These are phyloP conservation scores for Paecilomyces dactylethromorphus DNA, from an alignment of 2,329 filamentous ascomycete species.

Conservation along the genomic window DNA sequence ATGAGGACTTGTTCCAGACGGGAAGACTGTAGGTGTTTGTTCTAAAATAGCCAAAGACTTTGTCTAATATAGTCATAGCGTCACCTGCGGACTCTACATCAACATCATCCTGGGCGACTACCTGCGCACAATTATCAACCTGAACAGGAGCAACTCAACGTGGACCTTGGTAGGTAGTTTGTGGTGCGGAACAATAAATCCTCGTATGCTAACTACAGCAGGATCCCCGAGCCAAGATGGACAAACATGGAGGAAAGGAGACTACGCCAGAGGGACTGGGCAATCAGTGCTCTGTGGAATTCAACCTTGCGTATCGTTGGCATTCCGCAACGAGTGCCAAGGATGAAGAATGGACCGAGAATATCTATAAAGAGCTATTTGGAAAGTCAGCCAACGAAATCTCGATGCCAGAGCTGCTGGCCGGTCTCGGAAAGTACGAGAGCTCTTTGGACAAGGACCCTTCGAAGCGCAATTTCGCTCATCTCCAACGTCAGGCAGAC, in stretches of 20 bases:
- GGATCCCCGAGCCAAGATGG: slow-evolving; percentile 67
- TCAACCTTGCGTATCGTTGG: slow-evolving; percentile 85
- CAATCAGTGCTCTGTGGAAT: slow-evolving; percentile 80
- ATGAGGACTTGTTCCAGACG: slow-evolving; percentile 74
- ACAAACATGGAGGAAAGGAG: slow-evolving; percentile 47
- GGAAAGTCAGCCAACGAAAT: slow-evolving; percentile 53
- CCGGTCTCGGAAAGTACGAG: slow-evolving; percentile 59
- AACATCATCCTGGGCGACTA: slow-evolving; percentile 75
- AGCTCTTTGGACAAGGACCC: slow-evolving; percentile 59
- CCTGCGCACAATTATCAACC: slow-evolving; percentile 68
- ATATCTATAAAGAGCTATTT: slow-evolving; percentile 59
- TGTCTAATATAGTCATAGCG: slow-evolving; percentile 21
- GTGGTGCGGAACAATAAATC: not conserved
- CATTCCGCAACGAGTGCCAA: slow-evolving; percentile 69
- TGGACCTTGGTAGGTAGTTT: slow-evolving; percentile 57
- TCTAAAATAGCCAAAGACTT: slow-evolving; percentile 3
- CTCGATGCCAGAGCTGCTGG: slow-evolving; percentile 54
- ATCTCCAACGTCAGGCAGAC: slow-evolving; percentile 57
- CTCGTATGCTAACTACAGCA: slow-evolving; percentile 1
- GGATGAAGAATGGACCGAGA: slow-evolving; percentile 75
- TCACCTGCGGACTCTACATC: slow-evolving; percentile 69
- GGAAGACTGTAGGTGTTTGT: slow-evolving; percentile 50
- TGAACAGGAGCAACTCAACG: slow-evolving; percentile 65
- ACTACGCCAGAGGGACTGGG: slow-evolving; percentile 66
- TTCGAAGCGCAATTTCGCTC: slow-evolving; percentile 59